phyloP scores from a whole-genome alignment of 1,139 yeast species.

The Geotrichum reessii region DNA sequence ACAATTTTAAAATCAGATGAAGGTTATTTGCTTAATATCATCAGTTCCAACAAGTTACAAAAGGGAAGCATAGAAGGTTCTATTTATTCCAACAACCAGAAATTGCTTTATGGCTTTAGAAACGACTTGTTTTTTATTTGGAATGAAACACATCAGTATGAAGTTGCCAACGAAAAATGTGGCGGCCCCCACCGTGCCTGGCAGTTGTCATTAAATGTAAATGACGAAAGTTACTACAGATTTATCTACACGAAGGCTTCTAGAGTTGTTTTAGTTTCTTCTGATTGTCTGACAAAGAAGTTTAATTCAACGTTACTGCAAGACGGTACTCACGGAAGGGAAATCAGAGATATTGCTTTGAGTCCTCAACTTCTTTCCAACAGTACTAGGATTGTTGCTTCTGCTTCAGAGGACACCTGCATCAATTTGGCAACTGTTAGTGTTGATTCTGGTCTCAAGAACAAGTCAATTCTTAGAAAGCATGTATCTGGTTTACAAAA shows the following conservation, averaged over 20 bases:
- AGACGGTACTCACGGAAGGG: constrained; percentile 85
- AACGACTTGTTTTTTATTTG: constrained; percentile 73
- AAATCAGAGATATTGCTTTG: constrained; percentile 41
- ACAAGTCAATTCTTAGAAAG: constrained; percentile 60
- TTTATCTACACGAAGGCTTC: constrained; percentile 54
- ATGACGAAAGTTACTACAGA: constrained; percentile 28
- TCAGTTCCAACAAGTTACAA: constrained; percentile 59
- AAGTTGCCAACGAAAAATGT: constrained; percentile 65
- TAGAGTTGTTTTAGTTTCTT: constrained; percentile 17
- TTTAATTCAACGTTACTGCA: constrained; percentile 36
- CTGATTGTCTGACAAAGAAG: constrained; percentile 20
- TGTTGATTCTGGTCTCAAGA: constrained; percentile 40
- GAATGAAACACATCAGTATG: constrained; percentile 75
- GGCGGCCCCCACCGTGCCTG: constrained; percentile 92
- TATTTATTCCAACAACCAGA: constrained; percentile 44
- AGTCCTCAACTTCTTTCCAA: constrained; percentile 26
- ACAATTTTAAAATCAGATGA: not conserved
- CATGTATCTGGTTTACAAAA: constrained; percentile 88
- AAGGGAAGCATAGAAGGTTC: constrained; percentile 76
- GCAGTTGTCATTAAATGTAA: constrained; percentile 42
- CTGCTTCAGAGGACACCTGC: constrained; percentile 89
- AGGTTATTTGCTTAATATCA: constrained; percentile 32
- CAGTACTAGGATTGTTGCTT: constrained; percentile 41
- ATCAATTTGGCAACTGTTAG: constrained; percentile 51
- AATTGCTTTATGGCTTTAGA: constrained; percentile 73